Conservation (phyloP, 148 eudicot genomes). For the Heliamphora exappendiculata region DNA sequence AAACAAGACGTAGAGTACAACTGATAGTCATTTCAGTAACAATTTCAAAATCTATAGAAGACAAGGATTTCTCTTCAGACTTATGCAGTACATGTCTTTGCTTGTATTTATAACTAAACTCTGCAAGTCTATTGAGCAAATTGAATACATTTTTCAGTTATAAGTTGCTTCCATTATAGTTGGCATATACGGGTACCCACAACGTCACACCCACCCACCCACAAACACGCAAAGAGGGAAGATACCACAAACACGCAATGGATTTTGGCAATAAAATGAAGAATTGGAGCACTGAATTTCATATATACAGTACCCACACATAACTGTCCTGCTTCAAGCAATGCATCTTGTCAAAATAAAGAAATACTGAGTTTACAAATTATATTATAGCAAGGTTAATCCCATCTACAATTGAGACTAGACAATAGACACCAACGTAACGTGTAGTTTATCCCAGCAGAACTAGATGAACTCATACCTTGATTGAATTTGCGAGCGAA, state of each 20-base stretch:
- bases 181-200: too few relatives aligned
- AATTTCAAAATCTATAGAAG: background rate
- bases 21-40: background rate
- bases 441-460: background rate
- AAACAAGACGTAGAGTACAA: background rate
- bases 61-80: background rate
- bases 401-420: background rate
- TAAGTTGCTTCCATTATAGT: too few relatives aligned
- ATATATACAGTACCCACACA: background rate
- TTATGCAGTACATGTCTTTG: too few relatives aligned
- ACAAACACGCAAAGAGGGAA: too few relatives aligned
- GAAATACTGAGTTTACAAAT: background rate
- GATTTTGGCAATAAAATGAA: too few relatives aligned
- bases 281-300: too few relatives aligned
- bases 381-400: background rate
- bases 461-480: constrained; percentile 40
- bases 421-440: background rate
- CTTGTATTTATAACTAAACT: background rate
- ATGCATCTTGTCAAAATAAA: background rate
- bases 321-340: background rate
- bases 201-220: too few relatives aligned
- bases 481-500: constrained; percentile 96
- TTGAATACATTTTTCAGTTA: background rate
- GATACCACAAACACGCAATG: too few relatives aligned
- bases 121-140: background rate